Evolutionary conservation across 2,329 filamentous ascomycete genomes (phyloP), one percentile per base, ranked within the genome.

Genomic region (Chaetomium globosum): DNA sequence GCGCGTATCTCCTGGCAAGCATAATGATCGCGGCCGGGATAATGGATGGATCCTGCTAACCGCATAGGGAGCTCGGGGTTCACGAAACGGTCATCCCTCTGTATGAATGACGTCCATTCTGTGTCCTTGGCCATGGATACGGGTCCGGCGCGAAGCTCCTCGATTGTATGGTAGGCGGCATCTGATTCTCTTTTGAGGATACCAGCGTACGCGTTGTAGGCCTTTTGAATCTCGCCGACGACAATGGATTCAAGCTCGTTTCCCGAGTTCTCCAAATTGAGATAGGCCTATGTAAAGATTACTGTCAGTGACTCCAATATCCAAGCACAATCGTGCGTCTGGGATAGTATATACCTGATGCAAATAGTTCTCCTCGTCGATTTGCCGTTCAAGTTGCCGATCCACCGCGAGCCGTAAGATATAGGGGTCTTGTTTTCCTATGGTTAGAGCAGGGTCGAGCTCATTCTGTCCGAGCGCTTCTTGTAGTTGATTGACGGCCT

Each of bases 321-420:
- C 2, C 7, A 43, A 28, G 1, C 21, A 33, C 21, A 31, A 26
- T 31, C 23, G n/a, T 19, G 3, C 19, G 7, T 54, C 19, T 4
- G 6, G 30, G 8, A 12, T 9, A 30, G 7, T 12, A 75, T 86
- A 77, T 79, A 93, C 92, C 79, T 93, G 86, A 75, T 98, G 95
- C 21, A 99, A 80, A 74, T 99, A 99, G 75, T 98, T 98, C 75
- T 99, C 95, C 77, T 99, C 95, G 71, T 97, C 91, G 63, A 99
- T 87, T 77, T 98, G 95, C 73, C 87, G 90, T 77, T 97, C 93
- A 31, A 99, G 84, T 77, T 97, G 93, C 63, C 90, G 87, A 75
- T 99, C 95, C 7, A 97, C 94, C 23, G 87, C 87, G 57, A 98
- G 80, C 65, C 91, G 89, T 63, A 98, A 82, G 30, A 99, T 85